Base-by-base conservation (phyloP, 2,329 filamentous ascomycete genomes). In the Fusarium liriodendri region DNA sequence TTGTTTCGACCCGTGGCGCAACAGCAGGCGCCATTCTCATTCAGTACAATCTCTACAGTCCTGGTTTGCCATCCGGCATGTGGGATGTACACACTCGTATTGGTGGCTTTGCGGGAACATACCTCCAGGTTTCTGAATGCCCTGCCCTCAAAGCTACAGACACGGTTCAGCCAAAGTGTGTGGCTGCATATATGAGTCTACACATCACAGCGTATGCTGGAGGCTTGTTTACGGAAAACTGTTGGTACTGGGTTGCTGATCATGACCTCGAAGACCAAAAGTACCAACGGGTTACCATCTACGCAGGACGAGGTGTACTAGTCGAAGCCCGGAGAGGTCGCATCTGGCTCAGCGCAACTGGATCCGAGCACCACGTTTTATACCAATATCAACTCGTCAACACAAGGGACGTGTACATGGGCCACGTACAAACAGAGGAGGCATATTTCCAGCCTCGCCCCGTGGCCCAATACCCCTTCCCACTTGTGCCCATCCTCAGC, bases 81-180 rank as follows among this genome's bases (percentile, higher is more conserved):
- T 96, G 93, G 93, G 94, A 95, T 79, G 89, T 93, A 13, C 93
- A 96, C 82, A 89, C 93, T 78, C 91, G 94, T 73, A 88, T 95
- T 60, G 93, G 93, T 72, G 94, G 93, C 4, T 91, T 90, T 61
- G 89, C 90, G 2, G 93, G 93, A 38, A 94, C 93, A 18, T 85
- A 91, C 45, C 87, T 94, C 9, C 90, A 93, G 79, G 88, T 90
- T 14, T 87, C 90, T 67, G 89, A 90, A 64, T 97, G 94, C 80
- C 83, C 87, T 68, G 94, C 92, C 81, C 61, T 72, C 14, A 80
- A 84, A 55, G 79, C 85, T 6, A 64, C 71, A 8, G 71, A 77
- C 10, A 40, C 64, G 3, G 62, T 78, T 78, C 79, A 74, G 63
- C 50, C 76, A 20, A 78, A 81, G 62, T 86, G 85, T 67, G 80